Evolutionary conservation across 805 yeast species (phyloP), one percentile per base, ranked within the genome.

Genomic region (Wickerhamomyces bovis): DNA sequence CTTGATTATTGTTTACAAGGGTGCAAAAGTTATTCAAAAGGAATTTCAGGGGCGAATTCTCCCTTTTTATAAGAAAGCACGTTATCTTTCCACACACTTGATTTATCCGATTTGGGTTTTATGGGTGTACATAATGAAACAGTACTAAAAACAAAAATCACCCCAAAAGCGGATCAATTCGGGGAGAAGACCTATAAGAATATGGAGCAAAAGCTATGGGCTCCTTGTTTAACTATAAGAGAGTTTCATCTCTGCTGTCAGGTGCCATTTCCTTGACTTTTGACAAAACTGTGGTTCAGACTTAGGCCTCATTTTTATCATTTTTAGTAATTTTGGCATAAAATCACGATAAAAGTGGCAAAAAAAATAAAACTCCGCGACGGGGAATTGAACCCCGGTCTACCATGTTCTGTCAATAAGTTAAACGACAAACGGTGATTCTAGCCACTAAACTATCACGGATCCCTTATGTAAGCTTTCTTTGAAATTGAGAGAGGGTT

Each of bases 391-490:
- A 53, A 53, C 56, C 56, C 56, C 53, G 56, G 55, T 53, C 56
- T 45, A 47, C 56, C 56, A 49, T 50, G 56, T 36, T 19, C 39
- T 36, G 39, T 36, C 39, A 36, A 36, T n/a, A n/a, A 18, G 16
- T 36, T 36, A 20, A 20, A 23, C 56, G 56, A 53, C 56, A 53
- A 53, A 50, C 56, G 56, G 56, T 44, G 43, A 55, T 55, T 55
- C 59, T 55, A 53, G 56, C 59, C 59, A 53, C 57, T 55, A 55
- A 55, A 55, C 59, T 55, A 55, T 55, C 59, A 46, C 57, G 57
- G 59, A 55, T 9, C 30, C 26, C 20, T 28, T 43, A 22, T 35
- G 35, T 31, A 31, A 31, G 28, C 28, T 12, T 12, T 9, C 10
- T 25, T 9, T 22, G 5, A 22, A 8, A 5, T 6, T 5, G 8